phyloP scores from a whole-genome alignment of 495 filamentous ascomycete genomes.

The Lasiosphaeria hispida region DNA sequence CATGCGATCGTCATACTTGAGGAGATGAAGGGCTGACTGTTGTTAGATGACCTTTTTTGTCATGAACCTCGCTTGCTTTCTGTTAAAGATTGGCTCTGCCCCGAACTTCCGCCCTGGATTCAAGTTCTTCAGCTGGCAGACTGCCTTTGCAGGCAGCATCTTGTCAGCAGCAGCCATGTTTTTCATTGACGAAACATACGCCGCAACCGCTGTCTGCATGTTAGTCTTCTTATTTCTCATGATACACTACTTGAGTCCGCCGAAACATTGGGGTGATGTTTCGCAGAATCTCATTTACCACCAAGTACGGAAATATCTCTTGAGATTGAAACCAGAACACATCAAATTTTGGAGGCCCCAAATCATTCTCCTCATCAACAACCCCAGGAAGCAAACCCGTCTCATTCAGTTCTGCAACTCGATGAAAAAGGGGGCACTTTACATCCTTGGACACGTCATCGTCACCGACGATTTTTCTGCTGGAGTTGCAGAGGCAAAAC shows the following conservation, averaged over 20 bases:
- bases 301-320: conserved; percentile 83
- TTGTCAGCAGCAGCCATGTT: conserved; percentile 80
- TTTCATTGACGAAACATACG: conserved; percentile 83
- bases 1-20: neutral
- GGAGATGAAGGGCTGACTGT: conserved; percentile 6
- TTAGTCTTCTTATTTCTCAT: conserved; percentile 74
- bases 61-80: conserved; percentile 82
- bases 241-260: conserved; percentile 81
- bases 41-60: conserved; percentile 64
- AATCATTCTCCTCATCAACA: conserved; percentile 80
- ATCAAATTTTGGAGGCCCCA: conserved; percentile 91
- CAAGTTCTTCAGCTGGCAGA: conserved; percentile 84
- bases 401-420: conserved; percentile 91
- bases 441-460: conserved; percentile 83
- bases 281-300: conserved; percentile 88
- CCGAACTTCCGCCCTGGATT: conserved; percentile 89
- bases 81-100: conserved; percentile 88
- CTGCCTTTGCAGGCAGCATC: conserved; percentile 69
- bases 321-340: conserved; percentile 79
- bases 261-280: conserved; percentile 88
- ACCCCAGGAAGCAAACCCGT: conserved; percentile 71
- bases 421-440: conserved; percentile 81
- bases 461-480: conserved; percentile 77
- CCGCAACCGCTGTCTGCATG: conserved; percentile 69
- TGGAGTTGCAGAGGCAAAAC: conserved; percentile 75